These are phyloP conservation scores for Globomyces pollinis-pini DNA, from an alignment of 192 early-diverging fungal genomes.

Conservation along the genomic window DNA sequence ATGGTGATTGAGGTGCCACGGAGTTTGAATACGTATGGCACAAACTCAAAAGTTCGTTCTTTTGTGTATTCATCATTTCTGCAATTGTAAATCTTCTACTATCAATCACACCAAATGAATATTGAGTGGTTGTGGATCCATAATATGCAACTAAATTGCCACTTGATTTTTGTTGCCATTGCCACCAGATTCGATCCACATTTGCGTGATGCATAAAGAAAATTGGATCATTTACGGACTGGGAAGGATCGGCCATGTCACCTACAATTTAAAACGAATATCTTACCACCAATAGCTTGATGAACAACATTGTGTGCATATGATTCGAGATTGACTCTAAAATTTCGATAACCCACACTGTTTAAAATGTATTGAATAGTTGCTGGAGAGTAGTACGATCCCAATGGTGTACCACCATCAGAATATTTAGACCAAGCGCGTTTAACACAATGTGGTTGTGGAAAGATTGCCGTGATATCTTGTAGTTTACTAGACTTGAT, in stretches of 20 bases:
- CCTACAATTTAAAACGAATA: conserved; percentile 2
- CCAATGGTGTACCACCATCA: neutral
- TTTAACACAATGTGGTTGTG: neutral
- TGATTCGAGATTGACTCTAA: conserved; percentile 19
- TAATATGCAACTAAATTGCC: no score
- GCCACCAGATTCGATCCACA: conserved; percentile 25
- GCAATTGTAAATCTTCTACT: no score
- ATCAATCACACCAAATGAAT: no score
- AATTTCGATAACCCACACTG: conserved; percentile 9
- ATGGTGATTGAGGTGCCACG: no score
- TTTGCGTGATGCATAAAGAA: conserved; percentile 36
- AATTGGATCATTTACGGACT: conserved; percentile 24
- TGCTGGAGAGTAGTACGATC: neutral
- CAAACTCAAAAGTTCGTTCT: no score
- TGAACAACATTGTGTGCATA: conserved; percentile 26
- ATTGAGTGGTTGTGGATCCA: no score
- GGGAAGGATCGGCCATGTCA: neutral
- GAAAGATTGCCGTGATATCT: neutral
- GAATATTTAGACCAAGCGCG: neutral
- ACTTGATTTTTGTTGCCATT: conserved; percentile 27
- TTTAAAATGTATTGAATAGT: neutral
- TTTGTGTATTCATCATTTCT: no score
- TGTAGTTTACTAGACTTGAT: neutral
- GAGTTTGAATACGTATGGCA: no score
- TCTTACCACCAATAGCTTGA: conserved; percentile 17